phyloP scores from a whole-genome alignment of 306 rosid genomes.

The Dryas octopetala region DNA sequence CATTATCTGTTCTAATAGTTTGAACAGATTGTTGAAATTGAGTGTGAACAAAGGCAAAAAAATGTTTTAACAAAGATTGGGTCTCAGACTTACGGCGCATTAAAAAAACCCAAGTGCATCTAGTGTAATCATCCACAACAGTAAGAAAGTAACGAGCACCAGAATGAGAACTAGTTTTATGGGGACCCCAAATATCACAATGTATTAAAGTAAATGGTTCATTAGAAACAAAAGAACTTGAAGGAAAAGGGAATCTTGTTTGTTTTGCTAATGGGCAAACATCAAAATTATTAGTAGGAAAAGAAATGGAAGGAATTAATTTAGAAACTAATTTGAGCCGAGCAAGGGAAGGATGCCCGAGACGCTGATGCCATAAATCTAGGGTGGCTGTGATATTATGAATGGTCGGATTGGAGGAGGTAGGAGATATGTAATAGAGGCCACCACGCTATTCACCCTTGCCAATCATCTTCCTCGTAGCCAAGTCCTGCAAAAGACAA shows the following conservation, averaged over 20 bases:
- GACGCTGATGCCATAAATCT: not conserved
- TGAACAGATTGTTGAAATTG: too few species aligned
- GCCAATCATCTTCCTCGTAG: too few species aligned
- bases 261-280: slow-evolving; percentile 8
- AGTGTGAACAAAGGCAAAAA: not conserved
- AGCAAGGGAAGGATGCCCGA: not conserved
- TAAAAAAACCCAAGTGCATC: slow-evolving; percentile 1
- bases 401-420: too few species aligned
- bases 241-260: not conserved
- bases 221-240: not conserved
- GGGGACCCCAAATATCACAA: slow-evolving; percentile 20
- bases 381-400: too few species aligned
- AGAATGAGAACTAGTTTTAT: not conserved
- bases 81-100: slow-evolving; percentile 5
- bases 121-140: slow-evolving; percentile 9
- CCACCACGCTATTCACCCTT: too few species aligned
- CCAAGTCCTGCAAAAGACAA: too few species aligned
- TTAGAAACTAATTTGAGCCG: not conserved
- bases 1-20: too few species aligned
- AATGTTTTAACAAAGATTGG: not conserved
- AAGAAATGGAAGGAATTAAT: too few species aligned
- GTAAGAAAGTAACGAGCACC: slow-evolving; percentile 14
- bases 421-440: too few species aligned
- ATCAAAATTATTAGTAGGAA: not conserved
- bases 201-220: slow-evolving; percentile 4